These are phyloP conservation scores for Balansia obtecta DNA, from an alignment of 2,329 filamentous ascomycete species.

Conservation along the genomic window DNA sequence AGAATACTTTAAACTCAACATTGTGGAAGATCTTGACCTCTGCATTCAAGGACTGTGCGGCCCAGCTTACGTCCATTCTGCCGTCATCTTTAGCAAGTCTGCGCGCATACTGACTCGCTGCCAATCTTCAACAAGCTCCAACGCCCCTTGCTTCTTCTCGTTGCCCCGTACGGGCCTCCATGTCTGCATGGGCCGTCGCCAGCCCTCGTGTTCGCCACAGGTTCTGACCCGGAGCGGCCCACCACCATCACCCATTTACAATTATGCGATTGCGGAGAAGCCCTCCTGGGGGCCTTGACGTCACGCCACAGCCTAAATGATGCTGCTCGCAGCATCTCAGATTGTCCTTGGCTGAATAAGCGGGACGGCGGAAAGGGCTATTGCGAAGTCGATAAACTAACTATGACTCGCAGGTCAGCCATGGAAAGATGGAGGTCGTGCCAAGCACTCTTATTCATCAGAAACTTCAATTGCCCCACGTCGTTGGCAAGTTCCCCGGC, in stretches of 20 bases:
- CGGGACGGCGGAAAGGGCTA: not conserved
- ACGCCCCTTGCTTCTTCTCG: not conserved
- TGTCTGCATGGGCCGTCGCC: not conserved
- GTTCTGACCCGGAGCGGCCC: not conserved
- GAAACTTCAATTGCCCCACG: conserved; percentile 2
- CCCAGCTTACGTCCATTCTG: too few species aligned
- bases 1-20: not conserved
- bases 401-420: not conserved
- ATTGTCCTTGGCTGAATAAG: not conserved
- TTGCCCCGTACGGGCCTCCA: too few species aligned
- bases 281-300: not conserved
- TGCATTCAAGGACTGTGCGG: not conserved
- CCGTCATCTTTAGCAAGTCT: too few species aligned
- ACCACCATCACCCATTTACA: not conserved
- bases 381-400: not conserved
- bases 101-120: not conserved
- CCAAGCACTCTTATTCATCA: conserved; percentile 1
- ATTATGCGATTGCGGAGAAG: not conserved
- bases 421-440: not conserved
- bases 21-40: not conserved
- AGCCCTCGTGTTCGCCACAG: not conserved
- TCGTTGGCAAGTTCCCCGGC: not conserved
- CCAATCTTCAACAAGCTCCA: not conserved
- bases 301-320: conserved; percentile 1
- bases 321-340: not conserved